Evolutionary conservation across 2,329 filamentous ascomycete genomes (phyloP).

Genomic region (Microdochium bolleyi): DNA sequence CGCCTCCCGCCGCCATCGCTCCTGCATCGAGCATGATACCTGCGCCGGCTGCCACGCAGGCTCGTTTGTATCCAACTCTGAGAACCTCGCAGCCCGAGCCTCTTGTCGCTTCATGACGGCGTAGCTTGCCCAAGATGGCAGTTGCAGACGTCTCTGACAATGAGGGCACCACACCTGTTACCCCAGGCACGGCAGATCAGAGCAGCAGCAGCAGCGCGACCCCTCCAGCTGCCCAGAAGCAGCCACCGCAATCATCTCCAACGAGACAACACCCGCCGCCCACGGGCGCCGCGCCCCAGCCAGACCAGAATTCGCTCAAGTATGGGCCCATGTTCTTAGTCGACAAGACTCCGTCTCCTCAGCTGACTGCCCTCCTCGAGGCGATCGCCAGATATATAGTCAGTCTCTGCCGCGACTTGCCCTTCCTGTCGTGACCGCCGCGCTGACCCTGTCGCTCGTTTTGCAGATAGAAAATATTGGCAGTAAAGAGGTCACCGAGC

Average conservation of each 20-base stretch:
- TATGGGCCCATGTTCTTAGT: slow-evolving; percentile 63
- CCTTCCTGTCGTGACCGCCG: not conserved
- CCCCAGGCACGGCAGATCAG: not conserved
- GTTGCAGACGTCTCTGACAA: not conserved
- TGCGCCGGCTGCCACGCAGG: too few species aligned
- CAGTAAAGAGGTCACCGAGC: slow-evolving; percentile 40
- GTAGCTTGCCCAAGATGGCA: not conserved
- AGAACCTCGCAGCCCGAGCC: not conserved
- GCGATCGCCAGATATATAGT: slow-evolving; percentile 66
- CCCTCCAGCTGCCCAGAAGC: not conserved
- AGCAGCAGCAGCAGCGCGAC: not conserved
- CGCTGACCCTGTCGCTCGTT: slow-evolving; percentile 10
- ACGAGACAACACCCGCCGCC: not conserved
- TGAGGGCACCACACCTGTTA: not conserved
- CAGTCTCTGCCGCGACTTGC: slow-evolving; percentile 23
- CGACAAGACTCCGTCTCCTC: slow-evolving; percentile 59
- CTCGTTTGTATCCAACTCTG: not conserved
- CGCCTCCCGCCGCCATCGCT: too few species aligned
- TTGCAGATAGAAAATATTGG: slow-evolving; percentile 48
- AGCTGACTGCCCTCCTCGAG: slow-evolving; percentile 60
- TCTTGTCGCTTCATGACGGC: not conserved
- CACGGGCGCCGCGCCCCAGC: slow-evolving; percentile 3
- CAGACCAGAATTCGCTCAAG: slow-evolving; percentile 23
- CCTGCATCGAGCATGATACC: too few species aligned
- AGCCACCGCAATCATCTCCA: not conserved